Conservation (phyloP, 768 basidiomycete species). For the Pleurotus tuoliensis region DNA sequence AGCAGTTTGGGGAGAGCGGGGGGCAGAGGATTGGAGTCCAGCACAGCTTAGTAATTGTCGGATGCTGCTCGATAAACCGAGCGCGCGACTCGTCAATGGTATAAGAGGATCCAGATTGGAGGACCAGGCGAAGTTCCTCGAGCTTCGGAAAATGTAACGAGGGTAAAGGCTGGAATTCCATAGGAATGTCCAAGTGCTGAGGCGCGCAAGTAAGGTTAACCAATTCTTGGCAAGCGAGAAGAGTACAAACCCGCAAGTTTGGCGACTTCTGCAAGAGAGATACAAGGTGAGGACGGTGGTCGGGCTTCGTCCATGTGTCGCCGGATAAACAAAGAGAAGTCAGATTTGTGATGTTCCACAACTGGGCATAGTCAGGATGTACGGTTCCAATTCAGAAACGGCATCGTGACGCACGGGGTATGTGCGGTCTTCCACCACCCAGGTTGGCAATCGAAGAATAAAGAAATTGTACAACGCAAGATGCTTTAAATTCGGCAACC, state of each 20-base stretch:
- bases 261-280: slow-evolving; percentile 24
- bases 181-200: slow-evolving; percentile 42
- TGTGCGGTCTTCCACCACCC: slow-evolving; percentile 23
- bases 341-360: slow-evolving; percentile 26
- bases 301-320: slow-evolving; percentile 23
- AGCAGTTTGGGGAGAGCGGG: slow-evolving; percentile 28
- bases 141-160: slow-evolving; percentile 36
- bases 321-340: slow-evolving; percentile 24
- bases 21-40: slow-evolving; percentile 40
- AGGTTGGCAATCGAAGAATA: slow-evolving; percentile 16
- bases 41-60: slow-evolving; percentile 39
- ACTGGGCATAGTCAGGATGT: slow-evolving; percentile 13
- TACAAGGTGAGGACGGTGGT: slow-evolving; percentile 18
- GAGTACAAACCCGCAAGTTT: slow-evolving; percentile 22
- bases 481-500: slow-evolving; percentile 26
- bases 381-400: neutral
- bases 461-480: slow-evolving; percentile 36
- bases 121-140: slow-evolving; percentile 34
- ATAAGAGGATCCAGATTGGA: slow-evolving; percentile 35
- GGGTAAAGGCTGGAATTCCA: slow-evolving; percentile 36
- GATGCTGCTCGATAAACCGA: slow-evolving; percentile 41
- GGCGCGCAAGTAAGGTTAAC: neutral
- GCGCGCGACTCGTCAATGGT: slow-evolving; percentile 30
- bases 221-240: neutral
- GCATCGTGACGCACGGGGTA: slow-evolving; percentile 33